These are phyloP conservation scores for Penicillium olsonii DNA, from an alignment of 2,329 filamentous ascomycete genomes.

Conservation along the genomic window DNA sequence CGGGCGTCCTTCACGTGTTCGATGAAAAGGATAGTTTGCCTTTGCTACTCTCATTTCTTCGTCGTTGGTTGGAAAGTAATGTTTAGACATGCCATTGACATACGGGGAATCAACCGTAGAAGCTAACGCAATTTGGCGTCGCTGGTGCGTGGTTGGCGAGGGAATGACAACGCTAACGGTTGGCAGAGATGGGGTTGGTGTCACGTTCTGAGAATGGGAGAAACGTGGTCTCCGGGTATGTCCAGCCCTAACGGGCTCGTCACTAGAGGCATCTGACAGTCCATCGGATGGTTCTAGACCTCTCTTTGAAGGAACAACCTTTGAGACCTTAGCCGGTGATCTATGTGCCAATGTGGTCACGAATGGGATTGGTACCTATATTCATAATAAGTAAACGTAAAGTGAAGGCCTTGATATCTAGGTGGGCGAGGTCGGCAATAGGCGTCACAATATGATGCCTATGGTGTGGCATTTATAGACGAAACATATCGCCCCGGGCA, in stretches of 20 bases:
- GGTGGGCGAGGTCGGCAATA: background rate
- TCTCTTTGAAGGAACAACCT: background rate
- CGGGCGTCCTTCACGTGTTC: background rate
- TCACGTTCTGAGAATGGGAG: background rate
- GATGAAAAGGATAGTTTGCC: conserved; percentile 1
- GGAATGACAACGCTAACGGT: conserved; percentile 6
- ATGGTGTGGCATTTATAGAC: no score
- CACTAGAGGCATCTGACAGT: background rate
- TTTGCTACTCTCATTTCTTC: background rate
- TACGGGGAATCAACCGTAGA: background rate
- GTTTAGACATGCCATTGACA: background rate
- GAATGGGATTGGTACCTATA: conserved; percentile 1
- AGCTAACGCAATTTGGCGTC: background rate
- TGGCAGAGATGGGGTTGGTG: background rate
- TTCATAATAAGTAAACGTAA: background rate
- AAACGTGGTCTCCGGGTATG: background rate
- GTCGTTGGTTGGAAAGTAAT: background rate
- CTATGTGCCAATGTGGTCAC: conserved; percentile 19
- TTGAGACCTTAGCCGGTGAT: conserved; percentile 5
- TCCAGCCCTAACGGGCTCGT: background rate
- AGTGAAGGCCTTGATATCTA: background rate
- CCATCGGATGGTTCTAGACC: background rate
- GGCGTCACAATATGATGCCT: no score
- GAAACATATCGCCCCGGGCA: no score
- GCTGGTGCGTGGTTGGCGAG: conserved; percentile 1